These are phyloP conservation scores for Xylariaceae sp. DNA, from an alignment of 2,329 filamentous ascomycete genomes.

Conservation along the genomic window DNA sequence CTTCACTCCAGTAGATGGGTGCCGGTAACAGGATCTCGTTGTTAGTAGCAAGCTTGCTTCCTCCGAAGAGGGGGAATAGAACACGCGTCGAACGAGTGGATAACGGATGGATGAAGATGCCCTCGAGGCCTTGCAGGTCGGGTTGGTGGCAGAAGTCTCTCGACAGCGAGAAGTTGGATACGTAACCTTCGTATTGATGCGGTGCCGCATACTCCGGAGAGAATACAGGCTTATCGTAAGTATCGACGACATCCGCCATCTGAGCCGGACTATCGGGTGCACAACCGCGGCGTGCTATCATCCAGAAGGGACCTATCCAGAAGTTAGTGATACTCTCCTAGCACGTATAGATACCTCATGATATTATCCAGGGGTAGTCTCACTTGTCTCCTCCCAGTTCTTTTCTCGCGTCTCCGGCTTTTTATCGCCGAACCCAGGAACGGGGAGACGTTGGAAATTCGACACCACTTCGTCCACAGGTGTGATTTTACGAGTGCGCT, in stretches of 20 bases:
- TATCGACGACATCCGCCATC: conserved; percentile 37
- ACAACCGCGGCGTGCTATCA: conserved; percentile 55
- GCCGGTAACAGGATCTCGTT: conserved; percentile 66
- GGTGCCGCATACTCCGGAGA: conserved; percentile 41
- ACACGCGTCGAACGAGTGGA: conserved; percentile 51
- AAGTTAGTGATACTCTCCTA: conserved; percentile 3
- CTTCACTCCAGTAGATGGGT: conserved; percentile 62
- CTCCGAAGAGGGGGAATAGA: conserved; percentile 61
- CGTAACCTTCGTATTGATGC: conserved; percentile 52
- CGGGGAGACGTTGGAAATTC: conserved; percentile 40
- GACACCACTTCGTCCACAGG: conserved; percentile 41
- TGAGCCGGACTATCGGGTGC: conserved; percentile 58
- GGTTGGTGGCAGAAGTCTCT: conserved; percentile 62
- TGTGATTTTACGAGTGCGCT: conserved; percentile 42
- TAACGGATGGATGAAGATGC: conserved; percentile 58
- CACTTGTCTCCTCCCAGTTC: conserved; percentile 49
- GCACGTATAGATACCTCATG: neutral
- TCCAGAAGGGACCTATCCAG: conserved; percentile 48
- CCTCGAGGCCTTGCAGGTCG: conserved; percentile 57
- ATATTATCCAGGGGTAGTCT: conserved; percentile 14
- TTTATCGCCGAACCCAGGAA: conserved; percentile 35
- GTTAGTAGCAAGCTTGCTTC: conserved; percentile 63
- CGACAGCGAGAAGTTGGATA: conserved; percentile 57
- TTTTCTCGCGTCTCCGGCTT: conserved; percentile 36
- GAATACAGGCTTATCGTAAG: conserved; percentile 44